Percentiles rank a stretch among this genome's conserved stretches.
Conservation (phyloP, 1,139 yeast species). For the Zygosaccharomyces pseudobailii region DNA sequence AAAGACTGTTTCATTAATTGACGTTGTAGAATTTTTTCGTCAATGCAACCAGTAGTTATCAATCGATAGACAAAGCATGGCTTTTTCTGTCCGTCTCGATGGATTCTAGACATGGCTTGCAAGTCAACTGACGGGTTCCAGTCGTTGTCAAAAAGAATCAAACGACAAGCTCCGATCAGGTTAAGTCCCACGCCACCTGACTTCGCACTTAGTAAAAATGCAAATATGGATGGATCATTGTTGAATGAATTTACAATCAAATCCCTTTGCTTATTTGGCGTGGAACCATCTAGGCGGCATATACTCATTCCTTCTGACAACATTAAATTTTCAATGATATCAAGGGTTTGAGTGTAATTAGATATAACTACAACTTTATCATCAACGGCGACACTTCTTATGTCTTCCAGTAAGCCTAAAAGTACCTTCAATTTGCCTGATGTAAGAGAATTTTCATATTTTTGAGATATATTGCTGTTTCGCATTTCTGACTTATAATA, state of each 20-base stretch:
- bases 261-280: slow-evolving; percentile 62
- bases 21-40: slow-evolving; percentile 92
- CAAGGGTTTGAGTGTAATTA: slow-evolving; percentile 83
- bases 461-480: slow-evolving; percentile 7
- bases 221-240: slow-evolving; percentile 45
- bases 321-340: slow-evolving; percentile 60
- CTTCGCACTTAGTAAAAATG: slow-evolving; percentile 78
- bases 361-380: slow-evolving; percentile 83
- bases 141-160: slow-evolving; percentile 81
- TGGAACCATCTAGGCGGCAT: slow-evolving; percentile 77
- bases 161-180: slow-evolving; percentile 81
- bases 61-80: slow-evolving; percentile 81
- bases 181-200: slow-evolving; percentile 95
- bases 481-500: slow-evolving; percentile 19
- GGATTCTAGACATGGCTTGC: slow-evolving; percentile 95
- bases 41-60: slow-evolving; percentile 84
- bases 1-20: slow-evolving; percentile 80
- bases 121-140: slow-evolving; percentile 93
- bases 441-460: slow-evolving; percentile 34
- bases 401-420: slow-evolving; percentile 49
- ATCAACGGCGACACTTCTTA: slow-evolving; percentile 41
- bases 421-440: slow-evolving; percentile 55
- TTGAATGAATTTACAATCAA: slow-evolving; percentile 69
- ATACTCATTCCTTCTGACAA: slow-evolving; percentile 47
- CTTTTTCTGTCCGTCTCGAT: slow-evolving; percentile 81